These are phyloP conservation scores for Leucocoprinus leucothites DNA, from an alignment of 768 basidiomycete species.

Conservation along the genomic window DNA sequence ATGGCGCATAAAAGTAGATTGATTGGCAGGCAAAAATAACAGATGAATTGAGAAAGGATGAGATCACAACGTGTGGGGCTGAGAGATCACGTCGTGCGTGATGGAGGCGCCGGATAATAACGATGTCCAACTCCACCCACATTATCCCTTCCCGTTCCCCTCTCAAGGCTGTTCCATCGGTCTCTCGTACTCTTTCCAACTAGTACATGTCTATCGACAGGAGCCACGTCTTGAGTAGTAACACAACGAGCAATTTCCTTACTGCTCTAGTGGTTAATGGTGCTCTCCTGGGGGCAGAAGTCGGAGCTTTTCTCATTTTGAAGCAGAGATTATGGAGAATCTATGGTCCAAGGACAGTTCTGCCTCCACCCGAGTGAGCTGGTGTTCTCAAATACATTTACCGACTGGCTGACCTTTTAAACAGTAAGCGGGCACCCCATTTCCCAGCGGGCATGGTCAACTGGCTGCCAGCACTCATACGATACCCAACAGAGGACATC, in stretches of 20 bases:
- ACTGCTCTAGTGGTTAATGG: constrained; percentile 60
- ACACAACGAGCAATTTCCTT: constrained; percentile 48
- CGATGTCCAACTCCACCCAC: background rate
- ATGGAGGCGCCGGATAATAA: background rate
- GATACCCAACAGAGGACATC: constrained; percentile 40
- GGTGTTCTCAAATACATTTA: background rate
- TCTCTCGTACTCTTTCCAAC: background rate
- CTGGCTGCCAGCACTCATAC: constrained; percentile 48
- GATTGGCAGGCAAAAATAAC: no score
- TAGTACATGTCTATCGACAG: constrained; percentile 2
- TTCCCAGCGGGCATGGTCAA: constrained; percentile 43
- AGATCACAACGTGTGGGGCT: no score
- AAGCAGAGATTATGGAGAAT: constrained; percentile 55
- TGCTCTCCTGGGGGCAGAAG: constrained; percentile 40
- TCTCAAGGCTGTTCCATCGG: background rate
- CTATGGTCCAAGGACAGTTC: constrained; percentile 59
- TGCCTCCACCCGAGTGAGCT: constrained; percentile 53
- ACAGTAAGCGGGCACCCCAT: constrained; percentile 42
- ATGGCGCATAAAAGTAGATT: no score
- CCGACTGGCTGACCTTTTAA: background rate
- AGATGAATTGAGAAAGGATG: no score
- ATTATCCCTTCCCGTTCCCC: background rate
- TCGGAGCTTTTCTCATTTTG: constrained; percentile 55
- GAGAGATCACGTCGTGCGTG: background rate
- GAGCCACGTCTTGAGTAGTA: constrained; percentile 22